Evolutionary conservation across 352 stramenopile genomes (phyloP).

Genomic region (Phytophthora pseudosyringae): DNA sequence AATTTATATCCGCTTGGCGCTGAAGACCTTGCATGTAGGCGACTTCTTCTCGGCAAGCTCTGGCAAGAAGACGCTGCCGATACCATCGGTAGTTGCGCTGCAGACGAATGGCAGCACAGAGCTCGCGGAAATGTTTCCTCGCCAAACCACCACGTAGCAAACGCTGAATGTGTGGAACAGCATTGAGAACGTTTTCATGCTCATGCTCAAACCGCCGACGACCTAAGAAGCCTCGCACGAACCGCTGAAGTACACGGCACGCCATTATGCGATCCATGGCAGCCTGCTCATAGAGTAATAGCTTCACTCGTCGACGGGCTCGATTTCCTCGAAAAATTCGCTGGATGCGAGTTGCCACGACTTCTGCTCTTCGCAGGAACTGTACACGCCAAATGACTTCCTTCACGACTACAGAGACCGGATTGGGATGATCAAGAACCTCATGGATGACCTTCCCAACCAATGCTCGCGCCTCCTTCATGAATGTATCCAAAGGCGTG

Average conservation of each 20-base stretch:
- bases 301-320: conserved; percentile 49
- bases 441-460: conserved; percentile 4
- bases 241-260: conserved; percentile 49
- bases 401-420: conserved; percentile 51
- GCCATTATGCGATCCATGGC: conserved; percentile 47
- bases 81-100: conserved; percentile 70
- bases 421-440: conserved; percentile 48
- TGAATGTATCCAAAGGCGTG: conserved; percentile 12
- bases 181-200: conserved; percentile 36
- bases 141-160: conserved; percentile 55
- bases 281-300: conserved; percentile 44
- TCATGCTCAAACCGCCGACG: conserved; percentile 48
- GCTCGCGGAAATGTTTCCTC: conserved; percentile 38
- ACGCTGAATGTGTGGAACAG: conserved; percentile 64
- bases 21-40: conserved; percentile 57
- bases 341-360: conserved; percentile 70
- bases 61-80: conserved; percentile 56
- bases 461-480: conserved; percentile 15
- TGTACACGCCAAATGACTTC: conserved; percentile 67
- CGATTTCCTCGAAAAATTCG: conserved; percentile 73
- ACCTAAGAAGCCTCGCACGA: conserved; percentile 65
- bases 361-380: conserved; percentile 51
- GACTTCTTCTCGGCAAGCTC: conserved; percentile 63
- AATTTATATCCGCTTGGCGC: conserved; percentile 50
- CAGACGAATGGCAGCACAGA: conserved; percentile 48